These are phyloP conservation scores for Aspergillus sp. DNA, from an alignment of 2,329 filamentous ascomycete genomes.

Conservation along the genomic window DNA sequence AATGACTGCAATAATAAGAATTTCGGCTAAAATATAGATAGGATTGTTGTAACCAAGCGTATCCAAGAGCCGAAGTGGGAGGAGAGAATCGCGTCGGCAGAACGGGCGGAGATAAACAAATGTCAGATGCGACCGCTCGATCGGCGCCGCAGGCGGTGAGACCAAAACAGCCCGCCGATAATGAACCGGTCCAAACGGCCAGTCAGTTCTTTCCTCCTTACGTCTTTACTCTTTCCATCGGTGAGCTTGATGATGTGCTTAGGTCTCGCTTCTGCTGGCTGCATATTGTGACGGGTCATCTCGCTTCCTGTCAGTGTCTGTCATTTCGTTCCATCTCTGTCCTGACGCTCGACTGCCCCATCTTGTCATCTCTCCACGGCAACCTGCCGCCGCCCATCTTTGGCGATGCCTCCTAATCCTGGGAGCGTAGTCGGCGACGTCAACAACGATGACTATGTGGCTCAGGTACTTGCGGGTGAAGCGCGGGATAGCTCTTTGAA, in stretches of 20 bases:
- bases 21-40: background rate
- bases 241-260: background rate
- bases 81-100: conserved; percentile 3
- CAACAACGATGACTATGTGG: conserved; percentile 61
- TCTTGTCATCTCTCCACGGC: background rate
- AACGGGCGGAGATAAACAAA: conserved; percentile 23
- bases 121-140: conserved; percentile 5
- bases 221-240: background rate
- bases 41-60: background rate
- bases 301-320: background rate
- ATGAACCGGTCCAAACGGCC: background rate
- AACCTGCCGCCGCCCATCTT: background rate
- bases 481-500: conserved; percentile 70
- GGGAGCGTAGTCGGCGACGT: conserved; percentile 47
- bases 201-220: background rate
- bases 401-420: conserved; percentile 28
- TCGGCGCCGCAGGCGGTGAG: conserved; percentile 14
- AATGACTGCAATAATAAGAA: background rate
- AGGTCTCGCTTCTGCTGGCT: background rate
- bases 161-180: background rate
- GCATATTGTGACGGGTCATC: background rate
- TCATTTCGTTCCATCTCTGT: background rate
- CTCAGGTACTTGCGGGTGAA: conserved; percentile 74
- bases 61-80: background rate
- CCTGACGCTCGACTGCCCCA: background rate